These are phyloP conservation scores for Botrytis fabae DNA, from an alignment of 2,329 filamentous ascomycete genomes.

Conservation along the genomic window DNA sequence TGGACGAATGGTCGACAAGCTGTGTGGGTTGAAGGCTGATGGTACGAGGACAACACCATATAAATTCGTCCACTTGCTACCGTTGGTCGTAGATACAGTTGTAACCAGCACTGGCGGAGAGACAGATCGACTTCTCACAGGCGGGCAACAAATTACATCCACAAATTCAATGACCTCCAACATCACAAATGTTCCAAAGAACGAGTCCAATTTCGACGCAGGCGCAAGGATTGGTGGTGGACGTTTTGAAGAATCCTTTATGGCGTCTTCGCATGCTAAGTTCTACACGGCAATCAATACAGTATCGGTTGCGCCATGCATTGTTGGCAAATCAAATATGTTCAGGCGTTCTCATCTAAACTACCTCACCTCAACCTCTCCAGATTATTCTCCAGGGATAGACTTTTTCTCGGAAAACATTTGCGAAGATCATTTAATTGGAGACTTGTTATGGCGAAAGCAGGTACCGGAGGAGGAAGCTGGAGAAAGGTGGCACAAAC, in stretches of 20 bases:
- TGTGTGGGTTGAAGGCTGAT: slow-evolving; percentile 65
- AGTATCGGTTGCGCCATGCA: slow-evolving; percentile 84
- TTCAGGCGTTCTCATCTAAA: slow-evolving; percentile 91
- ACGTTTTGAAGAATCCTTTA: slow-evolving; percentile 89
- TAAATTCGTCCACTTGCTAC: slow-evolving; percentile 95
- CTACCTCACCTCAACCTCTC: slow-evolving; percentile 56
- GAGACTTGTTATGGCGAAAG: slow-evolving; percentile 84
- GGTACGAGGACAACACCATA: slow-evolving; percentile 57
- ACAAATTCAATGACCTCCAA: slow-evolving; percentile 41
- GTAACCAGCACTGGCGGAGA: slow-evolving; percentile 39
- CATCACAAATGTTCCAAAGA: slow-evolving; percentile 33
- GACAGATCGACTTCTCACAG: slow-evolving; percentile 32
- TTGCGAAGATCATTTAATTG: slow-evolving; percentile 95
- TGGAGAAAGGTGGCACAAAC: slow-evolving; percentile 63
- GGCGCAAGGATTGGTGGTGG: slow-evolving; percentile 62
- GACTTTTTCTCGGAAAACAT: slow-evolving; percentile 96
- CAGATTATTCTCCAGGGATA: slow-evolving; percentile 62
- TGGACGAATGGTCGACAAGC: slow-evolving; percentile 84
- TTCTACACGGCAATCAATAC: slow-evolving; percentile 98
- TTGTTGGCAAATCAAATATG: slow-evolving; percentile 98
- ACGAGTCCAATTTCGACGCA: slow-evolving; percentile 32
- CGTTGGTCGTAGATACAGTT: slow-evolving; percentile 78
- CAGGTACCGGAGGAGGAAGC: slow-evolving; percentile 50
- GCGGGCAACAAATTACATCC: slow-evolving; percentile 32
- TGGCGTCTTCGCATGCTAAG: slow-evolving; percentile 91